phyloP scores from a whole-genome alignment of 495 filamentous ascomycete genomes.

The Viridothelium virens region DNA sequence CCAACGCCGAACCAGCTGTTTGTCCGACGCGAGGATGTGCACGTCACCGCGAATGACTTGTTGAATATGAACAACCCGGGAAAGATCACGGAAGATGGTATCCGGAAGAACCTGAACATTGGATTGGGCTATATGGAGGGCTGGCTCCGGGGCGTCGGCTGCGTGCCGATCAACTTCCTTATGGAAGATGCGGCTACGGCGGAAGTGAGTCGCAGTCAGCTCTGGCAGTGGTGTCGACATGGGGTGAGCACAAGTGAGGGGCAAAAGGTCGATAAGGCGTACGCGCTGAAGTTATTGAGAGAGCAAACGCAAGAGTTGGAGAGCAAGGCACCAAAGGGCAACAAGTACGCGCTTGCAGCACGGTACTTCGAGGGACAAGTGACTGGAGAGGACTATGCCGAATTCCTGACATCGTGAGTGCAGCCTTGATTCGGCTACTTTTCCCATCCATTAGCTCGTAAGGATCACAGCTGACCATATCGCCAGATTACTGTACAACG shows the following conservation, averaged over 20 bases:
- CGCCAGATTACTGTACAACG: constrained; percentile 79
- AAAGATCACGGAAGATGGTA: constrained; percentile 86
- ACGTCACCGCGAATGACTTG: constrained; percentile 79
- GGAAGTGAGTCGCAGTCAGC: constrained; percentile 82
- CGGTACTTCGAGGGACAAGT: constrained; percentile 90
- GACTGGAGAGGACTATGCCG: constrained; percentile 93
- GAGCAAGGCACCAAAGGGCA: constrained; percentile 71
- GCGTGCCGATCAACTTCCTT: constrained; percentile 96
- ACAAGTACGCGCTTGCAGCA: constrained; percentile 84
- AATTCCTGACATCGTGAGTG: constrained; percentile 81
- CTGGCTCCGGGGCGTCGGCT: constrained; percentile 90
- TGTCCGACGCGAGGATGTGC: constrained; percentile 80
- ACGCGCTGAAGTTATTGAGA: constrained; percentile 74
- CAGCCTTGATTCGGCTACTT: constrained; percentile 4
- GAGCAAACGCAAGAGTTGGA: constrained; percentile 76
- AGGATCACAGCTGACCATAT: constrained; percentile 16
- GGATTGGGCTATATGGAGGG: constrained; percentile 98
- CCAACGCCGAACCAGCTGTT: constrained; percentile 97
- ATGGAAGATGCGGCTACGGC: constrained; percentile 99
- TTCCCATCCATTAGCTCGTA: background rate
- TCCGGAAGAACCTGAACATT: constrained; percentile 97
- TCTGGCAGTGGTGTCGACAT: constrained; percentile 95
- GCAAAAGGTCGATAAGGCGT: constrained; percentile 86
- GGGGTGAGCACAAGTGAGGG: constrained; percentile 79
- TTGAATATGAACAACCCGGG: constrained; percentile 98